Percentiles rank a stretch among this genome's conserved stretches.
phyloP scores from a whole-genome alignment of 2,329 filamentous ascomycete genomes.

The Grosmannia clavigera region DNA sequence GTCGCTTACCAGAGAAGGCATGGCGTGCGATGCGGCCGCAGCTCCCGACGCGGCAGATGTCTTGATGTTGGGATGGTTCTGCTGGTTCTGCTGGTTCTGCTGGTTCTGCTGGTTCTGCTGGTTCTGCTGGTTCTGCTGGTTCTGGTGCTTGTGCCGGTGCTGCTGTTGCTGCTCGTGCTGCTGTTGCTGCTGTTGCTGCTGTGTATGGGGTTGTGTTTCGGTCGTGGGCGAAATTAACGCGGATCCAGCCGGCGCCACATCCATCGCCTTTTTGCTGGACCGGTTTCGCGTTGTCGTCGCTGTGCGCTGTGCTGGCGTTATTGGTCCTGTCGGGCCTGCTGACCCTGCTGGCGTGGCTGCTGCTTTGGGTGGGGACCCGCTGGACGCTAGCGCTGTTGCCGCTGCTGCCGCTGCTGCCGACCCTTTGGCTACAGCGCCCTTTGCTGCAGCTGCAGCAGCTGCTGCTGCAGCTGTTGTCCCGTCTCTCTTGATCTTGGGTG shows the following conservation, averaged over 20 bases:
- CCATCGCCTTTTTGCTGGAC: conserved; percentile 3
- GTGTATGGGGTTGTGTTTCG: background rate
- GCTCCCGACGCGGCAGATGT: conserved; percentile 3
- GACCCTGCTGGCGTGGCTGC: conserved; percentile 6
- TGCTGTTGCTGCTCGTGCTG: background rate
- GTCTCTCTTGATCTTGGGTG: conserved; percentile 6
- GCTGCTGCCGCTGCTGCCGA: background rate
- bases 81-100: background rate
- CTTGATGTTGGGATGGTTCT: background rate
- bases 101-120: background rate
- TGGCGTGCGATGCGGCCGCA: conserved; percentile 1
- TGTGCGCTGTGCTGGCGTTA: background rate
- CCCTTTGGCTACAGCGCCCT: background rate
- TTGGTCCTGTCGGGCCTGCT: background rate
- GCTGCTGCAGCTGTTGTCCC: background rate
- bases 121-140: background rate
- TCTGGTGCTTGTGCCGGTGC: background rate
- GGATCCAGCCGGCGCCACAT: background rate
- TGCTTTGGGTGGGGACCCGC: conserved; percentile 6
- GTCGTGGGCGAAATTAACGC: conserved; percentile 12
- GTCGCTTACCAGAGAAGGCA: conserved; percentile 9
- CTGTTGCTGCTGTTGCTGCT: background rate
- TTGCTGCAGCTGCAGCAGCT: background rate
- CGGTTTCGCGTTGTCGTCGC: conserved; percentile 9
- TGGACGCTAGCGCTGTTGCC: conserved; percentile 10